These are phyloP conservation scores for Ophiostoma quercus DNA, from an alignment of 2,329 filamentous ascomycete species.

Conservation along the genomic window DNA sequence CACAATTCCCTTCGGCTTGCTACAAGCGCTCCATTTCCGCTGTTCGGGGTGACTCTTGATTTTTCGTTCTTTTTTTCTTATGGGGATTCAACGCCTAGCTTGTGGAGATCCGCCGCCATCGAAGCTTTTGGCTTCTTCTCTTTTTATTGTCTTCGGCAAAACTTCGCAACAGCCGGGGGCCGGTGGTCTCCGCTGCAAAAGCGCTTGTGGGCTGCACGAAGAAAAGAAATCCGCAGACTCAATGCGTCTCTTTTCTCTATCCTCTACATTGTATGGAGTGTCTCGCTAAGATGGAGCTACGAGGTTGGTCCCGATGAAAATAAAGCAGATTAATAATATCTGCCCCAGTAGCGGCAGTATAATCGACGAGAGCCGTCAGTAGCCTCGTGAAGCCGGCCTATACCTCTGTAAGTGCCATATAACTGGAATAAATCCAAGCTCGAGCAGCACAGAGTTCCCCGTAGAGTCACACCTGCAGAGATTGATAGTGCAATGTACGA, in stretches of 20 bases:
- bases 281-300: not conserved
- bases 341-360: not conserved
- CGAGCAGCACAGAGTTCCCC: not conserved
- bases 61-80: not conserved
- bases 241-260: not conserved
- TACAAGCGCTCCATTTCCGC: not conserved
- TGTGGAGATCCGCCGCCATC: not conserved
- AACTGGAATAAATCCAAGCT: not conserved
- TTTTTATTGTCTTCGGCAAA: not conserved
- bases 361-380: not conserved
- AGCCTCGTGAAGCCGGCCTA: conserved; percentile 7
- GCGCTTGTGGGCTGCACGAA: not conserved
- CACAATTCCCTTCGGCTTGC: not conserved
- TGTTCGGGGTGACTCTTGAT: not conserved
- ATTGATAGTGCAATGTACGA: not conserved
- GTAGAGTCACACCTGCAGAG: not conserved
- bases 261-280: not conserved
- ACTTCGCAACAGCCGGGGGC: not conserved
- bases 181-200: not conserved
- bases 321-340: not conserved
- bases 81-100: not conserved
- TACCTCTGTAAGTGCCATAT: not conserved
- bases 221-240: not conserved
- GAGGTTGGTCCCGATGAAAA: not conserved
- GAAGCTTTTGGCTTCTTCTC: not conserved